Evolutionary conservation across 306 rosid genomes (phyloP).

Genomic region (Inga leiocalycina): DNA sequence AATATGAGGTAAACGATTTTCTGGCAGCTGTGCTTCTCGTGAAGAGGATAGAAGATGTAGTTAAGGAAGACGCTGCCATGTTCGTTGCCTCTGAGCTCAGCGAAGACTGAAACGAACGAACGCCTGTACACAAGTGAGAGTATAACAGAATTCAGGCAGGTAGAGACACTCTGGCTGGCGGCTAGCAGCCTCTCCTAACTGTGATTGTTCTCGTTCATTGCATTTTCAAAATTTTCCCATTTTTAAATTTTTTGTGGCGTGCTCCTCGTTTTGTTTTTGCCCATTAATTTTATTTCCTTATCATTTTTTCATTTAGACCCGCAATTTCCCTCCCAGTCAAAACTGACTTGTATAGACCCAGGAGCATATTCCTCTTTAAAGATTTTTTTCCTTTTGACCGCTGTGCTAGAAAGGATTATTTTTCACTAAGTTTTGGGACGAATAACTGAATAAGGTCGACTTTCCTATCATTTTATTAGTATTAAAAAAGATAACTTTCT

Average conservation of each 20-base stretch:
- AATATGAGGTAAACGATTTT: conserved; percentile 18
- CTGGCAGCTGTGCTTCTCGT: conserved; percentile 16
- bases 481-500: background rate
- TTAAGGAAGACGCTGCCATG: conserved; percentile 49
- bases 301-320: background rate
- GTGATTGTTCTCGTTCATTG: background rate
- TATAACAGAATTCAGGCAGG: background rate
- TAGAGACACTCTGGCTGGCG: background rate
- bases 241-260: background rate
- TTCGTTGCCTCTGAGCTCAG: conserved; percentile 30
- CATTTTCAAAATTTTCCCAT: background rate
- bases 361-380: background rate
- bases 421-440: background rate
- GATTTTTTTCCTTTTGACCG: background rate
- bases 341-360: background rate
- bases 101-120: background rate
- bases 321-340: background rate
- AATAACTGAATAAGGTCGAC: too few relatives aligned
- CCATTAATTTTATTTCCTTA: background rate
- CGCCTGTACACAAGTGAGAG: background rate
- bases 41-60: conserved; percentile 38
- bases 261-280: background rate
- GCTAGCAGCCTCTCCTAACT: background rate
- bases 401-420: background rate
- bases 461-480: background rate